Base-by-base conservation (phyloP, 192 early-diverging fungal species). In the Coemansia sp. region DNA sequence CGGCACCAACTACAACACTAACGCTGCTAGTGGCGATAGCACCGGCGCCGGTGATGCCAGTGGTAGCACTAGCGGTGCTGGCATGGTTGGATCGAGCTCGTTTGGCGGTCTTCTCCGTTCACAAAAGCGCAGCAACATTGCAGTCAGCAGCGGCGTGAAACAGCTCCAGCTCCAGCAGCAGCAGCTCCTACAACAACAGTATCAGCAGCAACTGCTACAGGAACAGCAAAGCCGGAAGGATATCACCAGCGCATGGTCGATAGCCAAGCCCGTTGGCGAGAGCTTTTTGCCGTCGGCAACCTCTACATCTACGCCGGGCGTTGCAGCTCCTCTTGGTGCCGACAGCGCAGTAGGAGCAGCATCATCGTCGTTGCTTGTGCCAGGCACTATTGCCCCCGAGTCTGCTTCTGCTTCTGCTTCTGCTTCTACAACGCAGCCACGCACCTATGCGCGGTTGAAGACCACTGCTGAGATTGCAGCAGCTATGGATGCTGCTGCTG, bases 401-500 rank as follows among this genome's bases (percentile, higher is more conserved):
- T 7, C 7, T 26, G 0, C 20, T 26, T 2, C 5, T 8, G 20
- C n/a, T n/a, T 34, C 64, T 10, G 55, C 28, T 10, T 56, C 64
- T 4, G 43, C 40, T 0, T 64, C 51, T 40, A 49, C 33, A 23
- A 51, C 8, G 37, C 48, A 51, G 43, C 48, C 21, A 4, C 55
- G 55, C 45, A 63, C 63, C 40, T 74, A 65, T 23, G 43, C 61
- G 16, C 71, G 63, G 1, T 63, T 80, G 4, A 67, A 65, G 58
- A 74, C 77, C 2, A 74, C 77, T 0, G 71, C 72, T 4, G 77
- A 80, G 9, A 66, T 74, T 52, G 72, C 68, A 0, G 77, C 68
- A 16, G 72, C 77, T 3, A 74, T 80, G 77, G 65, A 64, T 18
- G 72, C 77, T 0, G 77, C 77, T 8, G 77, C 72, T n/a, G 71